These are phyloP conservation scores for Candida rishiriensis DNA, from an alignment of 805 yeast genomes.

Conservation along the genomic window DNA sequence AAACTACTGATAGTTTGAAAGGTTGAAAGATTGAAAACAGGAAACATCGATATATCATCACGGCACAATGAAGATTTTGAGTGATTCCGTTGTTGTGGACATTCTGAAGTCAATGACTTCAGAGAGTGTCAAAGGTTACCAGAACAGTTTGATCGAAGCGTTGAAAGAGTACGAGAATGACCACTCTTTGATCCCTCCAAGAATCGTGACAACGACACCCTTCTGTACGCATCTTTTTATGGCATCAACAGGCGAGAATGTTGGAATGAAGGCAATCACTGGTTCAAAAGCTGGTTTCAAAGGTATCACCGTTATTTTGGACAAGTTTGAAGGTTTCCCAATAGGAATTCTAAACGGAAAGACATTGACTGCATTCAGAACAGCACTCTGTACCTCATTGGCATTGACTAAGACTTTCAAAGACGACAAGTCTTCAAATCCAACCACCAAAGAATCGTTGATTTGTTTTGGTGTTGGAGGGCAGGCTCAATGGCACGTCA, in stretches of 20 bases:
- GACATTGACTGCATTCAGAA: conserved; percentile 60
- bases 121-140: conserved; percentile 31
- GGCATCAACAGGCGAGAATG: conserved; percentile 56
- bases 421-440: conserved; percentile 11
- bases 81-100: conserved; percentile 26
- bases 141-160: conserved; percentile 33
- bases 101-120: conserved; percentile 27
- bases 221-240: conserved; percentile 51
- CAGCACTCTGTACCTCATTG: conserved; percentile 54
- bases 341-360: conserved; percentile 53
- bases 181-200: conserved; percentile 47
- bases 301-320: conserved; percentile 50
- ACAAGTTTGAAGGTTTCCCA: conserved; percentile 46
- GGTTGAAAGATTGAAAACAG: neutral
- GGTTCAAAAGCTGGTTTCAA: conserved; percentile 57
- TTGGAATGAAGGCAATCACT: conserved; percentile 57
- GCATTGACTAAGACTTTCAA: conserved; percentile 38
- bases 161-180: conserved; percentile 38
- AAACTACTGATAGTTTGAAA: too few species aligned
- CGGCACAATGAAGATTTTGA: conserved; percentile 31
- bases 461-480: conserved; percentile 57
- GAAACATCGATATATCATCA: neutral
- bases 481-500: conserved; percentile 63
- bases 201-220: conserved; percentile 42
- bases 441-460: conserved; percentile 23